Evolutionary conservation across 805 yeast genomes (phyloP).

Genomic region (Clavispora fructus): DNA sequence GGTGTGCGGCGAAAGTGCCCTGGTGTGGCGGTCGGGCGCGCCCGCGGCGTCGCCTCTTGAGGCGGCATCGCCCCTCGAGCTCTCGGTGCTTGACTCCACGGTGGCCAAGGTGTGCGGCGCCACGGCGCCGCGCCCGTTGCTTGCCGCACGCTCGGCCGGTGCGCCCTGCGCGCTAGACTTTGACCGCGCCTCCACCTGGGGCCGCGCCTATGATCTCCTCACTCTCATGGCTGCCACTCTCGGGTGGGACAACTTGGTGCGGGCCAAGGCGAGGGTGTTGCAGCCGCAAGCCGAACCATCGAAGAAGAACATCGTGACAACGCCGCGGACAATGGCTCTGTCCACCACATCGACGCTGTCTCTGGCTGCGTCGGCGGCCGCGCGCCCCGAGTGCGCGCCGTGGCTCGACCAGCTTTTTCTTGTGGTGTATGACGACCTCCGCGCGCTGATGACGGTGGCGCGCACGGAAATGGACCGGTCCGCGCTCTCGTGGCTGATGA

Average conservation of each 20-base stretch:
- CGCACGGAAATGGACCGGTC: conserved; percentile 38
- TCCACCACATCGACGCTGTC: too few species aligned
- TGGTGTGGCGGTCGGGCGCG: background rate
- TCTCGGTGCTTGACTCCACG: conserved; percentile 30
- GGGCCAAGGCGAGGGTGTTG: conserved; percentile 64
- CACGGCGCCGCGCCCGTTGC: conserved; percentile 18
- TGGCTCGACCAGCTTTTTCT: conserved; percentile 77
- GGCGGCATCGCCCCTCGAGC: conserved; percentile 27
- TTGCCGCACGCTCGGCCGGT: conserved; percentile 30
- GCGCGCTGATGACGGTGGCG: conserved; percentile 22
- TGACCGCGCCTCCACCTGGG: conserved; percentile 34
- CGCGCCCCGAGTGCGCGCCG: conserved; percentile 49
- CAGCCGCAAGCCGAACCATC: conserved; percentile 10
- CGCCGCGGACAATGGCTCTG: too few species aligned
- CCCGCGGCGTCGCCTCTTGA: conserved; percentile 34
- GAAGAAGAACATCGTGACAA: too few species aligned
- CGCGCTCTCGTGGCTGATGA: conserved; percentile 70
- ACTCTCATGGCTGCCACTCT: conserved; percentile 59
- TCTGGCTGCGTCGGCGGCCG: too few species aligned
- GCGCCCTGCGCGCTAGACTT: conserved; percentile 28
- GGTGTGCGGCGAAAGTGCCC: conserved; percentile 17
- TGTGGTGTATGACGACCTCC: conserved; percentile 59
- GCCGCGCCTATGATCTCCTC: conserved; percentile 55
- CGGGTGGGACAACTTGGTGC: conserved; percentile 81
- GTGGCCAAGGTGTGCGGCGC: conserved; percentile 26